Percentiles rank a stretch among this genome's conserved stretches.
Conservation (phyloP, 2,329 filamentous ascomycete species). For the Cercospora citrullina region DNA sequence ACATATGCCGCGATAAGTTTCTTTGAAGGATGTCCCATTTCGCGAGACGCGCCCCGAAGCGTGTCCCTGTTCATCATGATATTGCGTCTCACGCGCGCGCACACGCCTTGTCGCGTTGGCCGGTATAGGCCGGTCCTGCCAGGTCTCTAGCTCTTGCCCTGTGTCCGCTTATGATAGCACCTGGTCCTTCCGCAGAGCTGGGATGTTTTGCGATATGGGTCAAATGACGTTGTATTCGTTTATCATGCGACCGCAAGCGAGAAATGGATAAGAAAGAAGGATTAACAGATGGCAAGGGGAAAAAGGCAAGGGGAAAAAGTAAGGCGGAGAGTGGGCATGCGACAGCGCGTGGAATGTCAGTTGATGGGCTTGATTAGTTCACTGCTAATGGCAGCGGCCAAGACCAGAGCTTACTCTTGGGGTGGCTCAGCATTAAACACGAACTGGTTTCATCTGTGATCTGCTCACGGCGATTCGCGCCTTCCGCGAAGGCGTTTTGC, state of each 20-base stretch:
- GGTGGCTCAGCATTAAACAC: neutral
- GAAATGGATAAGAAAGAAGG: neutral
- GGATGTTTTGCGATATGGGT: neutral
- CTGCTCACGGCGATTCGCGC: neutral
- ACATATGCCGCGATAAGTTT: slow-evolving; percentile 64
- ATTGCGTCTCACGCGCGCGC: neutral
- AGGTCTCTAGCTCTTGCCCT: neutral
- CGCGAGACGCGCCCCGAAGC: slow-evolving; percentile 17
- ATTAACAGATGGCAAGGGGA: neutral
- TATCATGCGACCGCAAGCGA: neutral
- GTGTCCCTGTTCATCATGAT: slow-evolving; percentile 10
- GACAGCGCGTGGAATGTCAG: neutral
- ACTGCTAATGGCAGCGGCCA: neutral
- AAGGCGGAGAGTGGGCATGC: neutral
- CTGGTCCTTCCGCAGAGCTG: neutral
- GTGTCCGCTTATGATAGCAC: neutral
- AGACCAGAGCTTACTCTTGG: slow-evolving; percentile 6
- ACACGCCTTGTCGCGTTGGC: neutral
- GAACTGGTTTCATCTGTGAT: neutral
- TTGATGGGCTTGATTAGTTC: neutral
- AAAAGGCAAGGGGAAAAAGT: neutral
- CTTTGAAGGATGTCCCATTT: slow-evolving; percentile 21
- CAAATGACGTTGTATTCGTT: neutral
- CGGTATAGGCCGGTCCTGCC: neutral
- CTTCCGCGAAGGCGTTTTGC: neutral